Conservation (phyloP, 768 basidiomycete genomes). For the Hebeloma cylindrosporum region DNA sequence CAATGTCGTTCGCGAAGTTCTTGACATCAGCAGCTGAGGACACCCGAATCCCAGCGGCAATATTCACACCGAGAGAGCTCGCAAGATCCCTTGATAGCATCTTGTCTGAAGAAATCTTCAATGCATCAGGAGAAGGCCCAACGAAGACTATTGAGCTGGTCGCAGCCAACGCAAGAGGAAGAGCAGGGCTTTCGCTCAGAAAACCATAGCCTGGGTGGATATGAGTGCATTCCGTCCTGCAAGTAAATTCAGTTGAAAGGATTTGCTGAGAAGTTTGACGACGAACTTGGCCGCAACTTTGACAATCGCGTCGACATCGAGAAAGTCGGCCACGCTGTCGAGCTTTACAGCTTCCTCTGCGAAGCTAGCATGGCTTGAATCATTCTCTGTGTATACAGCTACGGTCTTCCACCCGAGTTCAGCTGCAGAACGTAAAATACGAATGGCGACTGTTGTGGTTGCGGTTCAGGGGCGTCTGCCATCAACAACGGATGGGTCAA, state of each 20-base stretch:
- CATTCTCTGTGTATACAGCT: slow-evolving; percentile 82
- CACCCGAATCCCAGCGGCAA: slow-evolving; percentile 33
- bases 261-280: neutral
- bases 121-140: slow-evolving; percentile 77
- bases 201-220: slow-evolving; percentile 73
- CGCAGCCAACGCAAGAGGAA: slow-evolving; percentile 78
- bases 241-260: neutral
- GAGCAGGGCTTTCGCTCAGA: slow-evolving; percentile 80
- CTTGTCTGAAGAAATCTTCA: slow-evolving; percentile 62
- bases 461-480: slow-evolving; percentile 10
- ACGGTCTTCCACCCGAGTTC: slow-evolving; percentile 88
- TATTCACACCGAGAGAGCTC: slow-evolving; percentile 25
- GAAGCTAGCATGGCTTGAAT: slow-evolving; percentile 78
- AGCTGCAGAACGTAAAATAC: slow-evolving; percentile 82
- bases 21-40: slow-evolving; percentile 26
- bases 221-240: slow-evolving; percentile 35
- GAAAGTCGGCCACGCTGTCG: slow-evolving; percentile 57
- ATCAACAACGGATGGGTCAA: slow-evolving; percentile 13
- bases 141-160: slow-evolving; percentile 67
- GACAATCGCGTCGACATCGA: slow-evolving; percentile 32
- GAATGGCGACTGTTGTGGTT: slow-evolving; percentile 66
- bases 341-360: slow-evolving; percentile 89
- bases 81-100: slow-evolving; percentile 36
- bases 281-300: slow-evolving; percentile 28
- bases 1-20: slow-evolving; percentile 27